These are phyloP conservation scores for Trichoderma oligosporum DNA, from an alignment of 2,329 filamentous ascomycete species.

Conservation along the genomic window DNA sequence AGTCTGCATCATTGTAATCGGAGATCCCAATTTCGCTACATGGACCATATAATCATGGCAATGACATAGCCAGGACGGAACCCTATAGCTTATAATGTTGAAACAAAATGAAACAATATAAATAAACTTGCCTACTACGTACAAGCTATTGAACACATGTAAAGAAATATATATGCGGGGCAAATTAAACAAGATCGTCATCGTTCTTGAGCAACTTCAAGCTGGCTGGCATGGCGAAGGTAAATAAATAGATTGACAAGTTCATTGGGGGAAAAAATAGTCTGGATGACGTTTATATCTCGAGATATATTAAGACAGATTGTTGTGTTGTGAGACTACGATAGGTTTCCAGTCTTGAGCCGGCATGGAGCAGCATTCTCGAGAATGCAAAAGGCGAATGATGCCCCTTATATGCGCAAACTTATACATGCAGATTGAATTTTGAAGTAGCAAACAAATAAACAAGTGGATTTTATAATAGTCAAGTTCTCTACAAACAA, in stretches of 20 bases:
- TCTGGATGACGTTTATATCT: neutral
- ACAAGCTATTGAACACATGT: neutral
- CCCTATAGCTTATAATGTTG: too few species aligned
- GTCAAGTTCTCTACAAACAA: too few species aligned
- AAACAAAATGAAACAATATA: neutral
- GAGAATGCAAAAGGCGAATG: neutral
- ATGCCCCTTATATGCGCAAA: neutral
- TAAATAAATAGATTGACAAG: too few species aligned
- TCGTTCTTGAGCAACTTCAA: neutral
- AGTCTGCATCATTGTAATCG: neutral
- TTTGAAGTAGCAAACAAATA: neutral
- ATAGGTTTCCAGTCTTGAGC: neutral
- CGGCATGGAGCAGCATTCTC: neutral
- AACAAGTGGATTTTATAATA: too few species aligned
- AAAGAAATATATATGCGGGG: neutral
- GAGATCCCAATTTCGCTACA: slow-evolving; percentile 14
- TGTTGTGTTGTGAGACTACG: neutral
- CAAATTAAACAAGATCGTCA: slow-evolving; percentile 4
- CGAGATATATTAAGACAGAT: neutral
- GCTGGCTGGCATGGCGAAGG: neutral
- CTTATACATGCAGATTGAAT: neutral
- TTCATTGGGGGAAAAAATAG: too few species aligned
- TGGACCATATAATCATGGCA: neutral
- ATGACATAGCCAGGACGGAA: neutral
- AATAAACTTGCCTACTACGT: neutral